Conservation (phyloP, 257 asterid species). For the Coffea eugenioides region DNA sequence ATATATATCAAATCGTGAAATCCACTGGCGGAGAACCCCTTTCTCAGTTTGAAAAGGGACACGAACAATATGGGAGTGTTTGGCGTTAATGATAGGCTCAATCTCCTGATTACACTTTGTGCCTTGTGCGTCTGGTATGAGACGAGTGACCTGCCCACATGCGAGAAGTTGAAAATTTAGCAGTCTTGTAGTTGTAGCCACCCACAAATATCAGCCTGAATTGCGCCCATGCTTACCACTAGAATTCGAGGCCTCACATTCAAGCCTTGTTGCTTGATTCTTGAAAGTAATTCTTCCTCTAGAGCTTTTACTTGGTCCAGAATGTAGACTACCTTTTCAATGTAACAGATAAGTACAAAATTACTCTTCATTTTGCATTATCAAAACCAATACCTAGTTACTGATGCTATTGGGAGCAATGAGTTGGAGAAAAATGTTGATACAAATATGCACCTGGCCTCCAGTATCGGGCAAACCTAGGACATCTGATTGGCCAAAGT, state of each 20-base stretch:
- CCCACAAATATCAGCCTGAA: not conserved
- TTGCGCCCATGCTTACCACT: conserved; percentile 45
- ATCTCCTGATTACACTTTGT: conserved; percentile 69
- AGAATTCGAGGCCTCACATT: conserved; percentile 69
- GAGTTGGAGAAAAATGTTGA: not conserved
- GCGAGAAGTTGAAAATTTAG: conserved; percentile 1
- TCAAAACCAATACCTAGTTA: not conserved
- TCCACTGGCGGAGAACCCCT: conserved; percentile 75
- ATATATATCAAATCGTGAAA: conserved; percentile 75
- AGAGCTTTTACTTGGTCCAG: conserved; percentile 83
- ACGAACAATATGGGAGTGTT: conserved; percentile 65
- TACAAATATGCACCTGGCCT: conserved; percentile 55
- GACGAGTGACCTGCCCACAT: conserved; percentile 59
- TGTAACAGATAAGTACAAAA: not conserved
- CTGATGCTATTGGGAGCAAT: not conserved
- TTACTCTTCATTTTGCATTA: not conserved
- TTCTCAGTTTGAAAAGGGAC: conserved; percentile 65
- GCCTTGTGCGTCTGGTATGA: conserved; percentile 77
- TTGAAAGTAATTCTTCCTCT: conserved; percentile 65
- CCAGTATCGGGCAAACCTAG: conserved; percentile 89
- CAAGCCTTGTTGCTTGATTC: conserved; percentile 71
- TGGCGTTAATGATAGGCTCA: conserved; percentile 65
- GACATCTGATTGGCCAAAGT: conserved; percentile 85
- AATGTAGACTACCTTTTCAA: conserved; percentile 72
- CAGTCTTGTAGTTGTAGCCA: no score